These are phyloP conservation scores for Platismatia glauca DNA, from an alignment of 495 filamentous ascomycete genomes.

Conservation along the genomic window DNA sequence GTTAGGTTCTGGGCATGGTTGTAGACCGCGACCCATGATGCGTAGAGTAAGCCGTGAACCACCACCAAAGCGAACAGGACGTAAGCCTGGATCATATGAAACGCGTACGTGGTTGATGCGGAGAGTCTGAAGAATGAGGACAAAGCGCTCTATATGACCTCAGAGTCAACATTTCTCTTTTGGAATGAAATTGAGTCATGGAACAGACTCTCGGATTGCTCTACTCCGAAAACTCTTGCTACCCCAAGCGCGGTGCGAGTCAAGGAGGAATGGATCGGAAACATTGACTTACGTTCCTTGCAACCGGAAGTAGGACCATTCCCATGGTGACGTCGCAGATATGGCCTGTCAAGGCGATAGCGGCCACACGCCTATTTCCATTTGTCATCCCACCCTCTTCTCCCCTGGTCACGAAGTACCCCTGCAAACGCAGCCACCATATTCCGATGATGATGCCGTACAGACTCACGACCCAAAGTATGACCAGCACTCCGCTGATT, in stretches of 20 bases:
- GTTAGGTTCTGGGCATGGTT: conserved; percentile 8
- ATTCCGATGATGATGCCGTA: conserved; percentile 27
- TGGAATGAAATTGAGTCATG: not conserved
- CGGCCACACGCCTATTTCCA: conserved; percentile 24
- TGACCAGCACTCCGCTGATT: conserved; percentile 21
- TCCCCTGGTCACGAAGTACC: conserved; percentile 24
- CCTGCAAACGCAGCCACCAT: conserved; percentile 27
- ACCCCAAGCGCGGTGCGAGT: not conserved
- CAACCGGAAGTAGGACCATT: conserved; percentile 28
- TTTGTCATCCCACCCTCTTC: conserved; percentile 17
- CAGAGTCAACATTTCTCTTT: not conserved
- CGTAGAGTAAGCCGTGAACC: conserved; percentile 26
- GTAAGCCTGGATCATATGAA: conserved; percentile 30
- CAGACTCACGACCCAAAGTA: conserved; percentile 24
- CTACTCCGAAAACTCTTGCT: not conserved
- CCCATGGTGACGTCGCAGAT: conserved; percentile 28
- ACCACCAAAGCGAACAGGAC: conserved; percentile 26
- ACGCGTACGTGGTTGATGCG: conserved; percentile 25
- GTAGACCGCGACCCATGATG: conserved; percentile 25
- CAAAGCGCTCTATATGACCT: conserved; percentile 21
- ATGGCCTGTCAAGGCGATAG: conserved; percentile 28
- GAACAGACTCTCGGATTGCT: not conserved
- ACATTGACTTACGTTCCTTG: conserved; percentile 18
- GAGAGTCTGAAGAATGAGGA: conserved; percentile 30
- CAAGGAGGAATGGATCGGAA: not conserved